phyloP scores from a whole-genome alignment of 768 basidiomycete genomes.

The Amanita muscaria region DNA sequence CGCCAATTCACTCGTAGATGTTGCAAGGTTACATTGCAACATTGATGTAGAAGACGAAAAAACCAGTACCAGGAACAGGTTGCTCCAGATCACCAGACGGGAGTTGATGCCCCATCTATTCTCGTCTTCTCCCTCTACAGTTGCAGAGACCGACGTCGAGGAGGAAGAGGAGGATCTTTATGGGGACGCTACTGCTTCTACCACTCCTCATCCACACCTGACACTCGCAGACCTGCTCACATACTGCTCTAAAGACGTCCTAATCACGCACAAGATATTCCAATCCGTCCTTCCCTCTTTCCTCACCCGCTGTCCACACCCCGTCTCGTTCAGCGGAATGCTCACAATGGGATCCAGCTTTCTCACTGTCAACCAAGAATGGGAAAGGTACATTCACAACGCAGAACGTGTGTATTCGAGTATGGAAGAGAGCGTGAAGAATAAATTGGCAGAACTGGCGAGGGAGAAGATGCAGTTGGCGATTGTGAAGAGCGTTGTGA shows the following conservation, averaged over 20 bases:
- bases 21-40: slow-evolving; percentile 83
- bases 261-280: slow-evolving; percentile 78
- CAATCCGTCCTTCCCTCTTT: slow-evolving; percentile 72
- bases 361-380: slow-evolving; percentile 81
- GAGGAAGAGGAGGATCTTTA: no score
- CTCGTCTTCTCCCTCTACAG: slow-evolving; percentile 50
- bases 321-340: slow-evolving; percentile 87
- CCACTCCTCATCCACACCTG: slow-evolving; percentile 18
- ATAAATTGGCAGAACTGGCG: slow-evolving; percentile 59
- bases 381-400: slow-evolving; percentile 73
- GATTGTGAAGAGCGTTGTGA: slow-evolving; percentile 34
- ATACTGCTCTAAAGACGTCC: slow-evolving; percentile 85
- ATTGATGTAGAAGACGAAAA: slow-evolving; percentile 37
- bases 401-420: slow-evolving; percentile 70
- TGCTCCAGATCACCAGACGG: slow-evolving; percentile 52
- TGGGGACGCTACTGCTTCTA: no score
- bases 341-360: slow-evolving; percentile 89
- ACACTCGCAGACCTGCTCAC: slow-evolving; percentile 65
- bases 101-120: slow-evolving; percentile 67
- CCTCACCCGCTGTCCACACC: slow-evolving; percentile 77
- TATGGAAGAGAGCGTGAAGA: slow-evolving; percentile 70
- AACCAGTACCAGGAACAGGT: neutral
- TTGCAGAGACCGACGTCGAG: no score
- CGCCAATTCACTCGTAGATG: slow-evolving; percentile 85
- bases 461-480: slow-evolving; percentile 60